These are phyloP conservation scores for Globomyces sp. DNA, from an alignment of 371 early-diverging fungal genomes.

Conservation along the genomic window DNA sequence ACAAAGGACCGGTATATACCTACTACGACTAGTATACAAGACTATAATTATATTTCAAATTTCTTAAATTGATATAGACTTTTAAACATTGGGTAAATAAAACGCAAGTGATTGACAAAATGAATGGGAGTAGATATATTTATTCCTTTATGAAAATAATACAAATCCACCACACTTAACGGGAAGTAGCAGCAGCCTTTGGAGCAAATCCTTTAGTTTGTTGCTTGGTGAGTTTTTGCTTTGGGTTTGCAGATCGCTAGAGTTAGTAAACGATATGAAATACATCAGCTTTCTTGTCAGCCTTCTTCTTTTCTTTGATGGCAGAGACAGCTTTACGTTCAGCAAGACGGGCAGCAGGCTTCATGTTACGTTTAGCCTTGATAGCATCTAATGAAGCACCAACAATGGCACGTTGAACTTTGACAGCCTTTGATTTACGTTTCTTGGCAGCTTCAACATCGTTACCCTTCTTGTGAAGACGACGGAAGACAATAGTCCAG, in stretches of 20 bases:
- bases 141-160: neutral
- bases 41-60: too few relatives aligned
- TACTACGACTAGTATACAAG: too few relatives aligned
- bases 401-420: conserved; percentile 94
- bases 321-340: conserved; percentile 85
- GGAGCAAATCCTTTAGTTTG: conserved; percentile 80
- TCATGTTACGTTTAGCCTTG: conserved; percentile 93
- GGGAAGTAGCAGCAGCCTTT: conserved; percentile 84
- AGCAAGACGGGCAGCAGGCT: conserved; percentile 91
- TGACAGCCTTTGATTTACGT: conserved; percentile 88
- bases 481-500: conserved; percentile 97
- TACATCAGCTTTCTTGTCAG: conserved; percentile 80
- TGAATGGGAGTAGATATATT: too few relatives aligned
- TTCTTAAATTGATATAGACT: too few relatives aligned
- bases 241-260: conserved; percentile 15
- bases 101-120: too few relatives aligned
- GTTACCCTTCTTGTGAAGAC: conserved; percentile 97
- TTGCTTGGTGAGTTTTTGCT: conserved; percentile 80
- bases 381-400: conserved; percentile 94
- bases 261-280: conserved; percentile 27
- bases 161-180: conserved; percentile 53
- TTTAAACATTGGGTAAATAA: too few relatives aligned
- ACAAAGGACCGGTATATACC: too few relatives aligned
- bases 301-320: conserved; percentile 79
- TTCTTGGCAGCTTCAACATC: conserved; percentile 95